These are phyloP conservation scores for Penstemon barbatus DNA, from an alignment of 257 asterid species.

Conservation along the genomic window DNA sequence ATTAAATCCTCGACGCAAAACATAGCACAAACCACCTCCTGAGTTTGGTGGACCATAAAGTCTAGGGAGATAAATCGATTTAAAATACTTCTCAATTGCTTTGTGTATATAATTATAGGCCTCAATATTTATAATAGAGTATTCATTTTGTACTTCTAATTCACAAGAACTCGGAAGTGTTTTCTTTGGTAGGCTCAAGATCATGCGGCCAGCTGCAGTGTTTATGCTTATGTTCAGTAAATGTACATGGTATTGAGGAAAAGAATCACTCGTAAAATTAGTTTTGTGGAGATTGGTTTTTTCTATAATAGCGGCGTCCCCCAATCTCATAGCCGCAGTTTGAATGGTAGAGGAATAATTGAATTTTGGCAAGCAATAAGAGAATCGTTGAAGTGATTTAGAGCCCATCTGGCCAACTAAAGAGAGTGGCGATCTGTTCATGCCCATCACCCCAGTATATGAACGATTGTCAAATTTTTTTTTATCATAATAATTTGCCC, in stretches of 20 bases:
- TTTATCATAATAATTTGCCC: too few relatives aligned
- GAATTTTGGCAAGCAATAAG: conserved; percentile 17
- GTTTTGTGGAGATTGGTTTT: background rate
- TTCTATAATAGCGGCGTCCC: background rate
- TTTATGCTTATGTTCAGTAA: background rate
- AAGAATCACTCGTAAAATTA: background rate
- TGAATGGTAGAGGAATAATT: background rate
- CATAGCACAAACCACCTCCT: conserved; percentile 14
- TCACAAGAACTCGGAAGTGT: background rate
- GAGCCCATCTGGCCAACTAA: conserved; percentile 9
- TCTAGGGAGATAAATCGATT: background rate
- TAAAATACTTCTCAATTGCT: background rate
- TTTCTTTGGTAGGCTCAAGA: background rate
- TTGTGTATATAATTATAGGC: background rate
- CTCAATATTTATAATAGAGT: background rate
- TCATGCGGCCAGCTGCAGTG: background rate
- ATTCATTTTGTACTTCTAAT: background rate
- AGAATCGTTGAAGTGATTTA: background rate
- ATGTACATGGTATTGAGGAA: background rate
- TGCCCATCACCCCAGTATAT: conserved; percentile 20
- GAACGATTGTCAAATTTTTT: background rate
- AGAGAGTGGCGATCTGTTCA: conserved; percentile 27
- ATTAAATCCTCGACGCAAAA: background rate
- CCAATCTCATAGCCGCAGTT: background rate
- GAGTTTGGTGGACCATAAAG: background rate